These are phyloP conservation scores for Vitis hybrid DNA, from an alignment of 177 flowering plant species.

Conservation along the genomic window DNA sequence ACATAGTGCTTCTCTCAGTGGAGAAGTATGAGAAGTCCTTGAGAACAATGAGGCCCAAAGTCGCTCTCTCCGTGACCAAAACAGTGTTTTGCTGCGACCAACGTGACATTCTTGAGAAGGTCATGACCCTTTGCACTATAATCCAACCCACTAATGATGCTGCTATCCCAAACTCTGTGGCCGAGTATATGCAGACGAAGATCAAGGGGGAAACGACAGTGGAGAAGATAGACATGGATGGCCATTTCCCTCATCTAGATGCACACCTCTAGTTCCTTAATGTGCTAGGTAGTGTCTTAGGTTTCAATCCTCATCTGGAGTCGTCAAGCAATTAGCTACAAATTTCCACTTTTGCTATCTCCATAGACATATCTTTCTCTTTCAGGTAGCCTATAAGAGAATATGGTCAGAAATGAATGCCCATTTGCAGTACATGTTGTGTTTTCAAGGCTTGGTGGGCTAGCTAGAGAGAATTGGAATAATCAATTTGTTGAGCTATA, in stretches of 20 bases:
- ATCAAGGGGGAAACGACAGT: conserved; percentile 44
- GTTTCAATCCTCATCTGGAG: neutral
- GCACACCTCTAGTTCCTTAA: conserved; percentile 46
- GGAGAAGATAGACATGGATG: conserved; percentile 55
- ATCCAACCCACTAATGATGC: conserved; percentile 58
- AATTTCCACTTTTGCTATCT: too few relatives aligned
- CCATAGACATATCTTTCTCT: too few relatives aligned
- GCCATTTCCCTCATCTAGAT: conserved; percentile 84
- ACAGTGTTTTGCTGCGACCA: conserved; percentile 56
- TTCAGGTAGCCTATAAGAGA: too few relatives aligned
- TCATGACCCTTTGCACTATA: conserved; percentile 65
- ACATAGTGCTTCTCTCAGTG: conserved; percentile 50
- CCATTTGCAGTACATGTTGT: too few relatives aligned
- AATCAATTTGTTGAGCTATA: too few relatives aligned
- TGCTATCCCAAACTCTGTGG: conserved; percentile 62
- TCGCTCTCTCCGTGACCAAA: conserved; percentile 62
- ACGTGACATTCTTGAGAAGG: conserved; percentile 53
- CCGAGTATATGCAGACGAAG: conserved; percentile 60
- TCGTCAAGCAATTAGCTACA: too few relatives aligned
- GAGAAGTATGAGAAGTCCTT: conserved; percentile 39
- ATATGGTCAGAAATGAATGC: too few relatives aligned
- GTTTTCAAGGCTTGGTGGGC: too few relatives aligned
- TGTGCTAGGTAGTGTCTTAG: conserved; percentile 41
- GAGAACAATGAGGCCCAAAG: conserved; percentile 57
- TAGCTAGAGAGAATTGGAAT: too few relatives aligned